Conservation (phyloP, 2,329 filamentous ascomycete genomes). For the Claviceps spartinae region DNA sequence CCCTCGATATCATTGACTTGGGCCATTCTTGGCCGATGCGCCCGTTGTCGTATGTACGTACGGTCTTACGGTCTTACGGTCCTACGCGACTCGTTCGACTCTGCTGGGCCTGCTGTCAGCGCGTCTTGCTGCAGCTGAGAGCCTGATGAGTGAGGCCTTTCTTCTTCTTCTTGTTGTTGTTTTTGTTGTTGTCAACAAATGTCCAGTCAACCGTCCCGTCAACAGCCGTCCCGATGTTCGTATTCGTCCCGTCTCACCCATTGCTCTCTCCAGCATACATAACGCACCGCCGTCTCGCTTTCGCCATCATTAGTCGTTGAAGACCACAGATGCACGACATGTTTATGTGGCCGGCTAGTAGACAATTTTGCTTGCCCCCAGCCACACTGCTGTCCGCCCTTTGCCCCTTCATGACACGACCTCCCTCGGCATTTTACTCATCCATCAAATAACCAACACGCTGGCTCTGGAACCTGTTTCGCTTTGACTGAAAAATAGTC, state of each 20-base stretch:
- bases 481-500: not conserved
- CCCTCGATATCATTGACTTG: not conserved
- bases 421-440: not conserved
- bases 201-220: not conserved
- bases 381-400: slow-evolving; percentile 3
- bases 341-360: not conserved
- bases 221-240: not conserved
- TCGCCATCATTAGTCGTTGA: not conserved
- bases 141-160: not conserved
- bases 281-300: not conserved
- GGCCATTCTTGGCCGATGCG: not conserved
- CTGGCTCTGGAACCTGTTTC: not conserved
- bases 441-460: not conserved
- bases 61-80: not conserved
- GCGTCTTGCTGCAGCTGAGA: not conserved
- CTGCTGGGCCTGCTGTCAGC: not conserved
- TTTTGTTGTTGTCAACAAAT: not conserved
- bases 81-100: slow-evolving; percentile 1
- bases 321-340: not conserved
- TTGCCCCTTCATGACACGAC: not conserved
- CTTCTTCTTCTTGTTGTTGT: not conserved
- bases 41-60: not conserved
- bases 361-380: not conserved
- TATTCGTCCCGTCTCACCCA: not conserved
- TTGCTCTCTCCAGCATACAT: not conserved